These are phyloP conservation scores for Teratosphaeria destructans DNA, from an alignment of 2,329 filamentous ascomycete species.

Conservation along the genomic window DNA sequence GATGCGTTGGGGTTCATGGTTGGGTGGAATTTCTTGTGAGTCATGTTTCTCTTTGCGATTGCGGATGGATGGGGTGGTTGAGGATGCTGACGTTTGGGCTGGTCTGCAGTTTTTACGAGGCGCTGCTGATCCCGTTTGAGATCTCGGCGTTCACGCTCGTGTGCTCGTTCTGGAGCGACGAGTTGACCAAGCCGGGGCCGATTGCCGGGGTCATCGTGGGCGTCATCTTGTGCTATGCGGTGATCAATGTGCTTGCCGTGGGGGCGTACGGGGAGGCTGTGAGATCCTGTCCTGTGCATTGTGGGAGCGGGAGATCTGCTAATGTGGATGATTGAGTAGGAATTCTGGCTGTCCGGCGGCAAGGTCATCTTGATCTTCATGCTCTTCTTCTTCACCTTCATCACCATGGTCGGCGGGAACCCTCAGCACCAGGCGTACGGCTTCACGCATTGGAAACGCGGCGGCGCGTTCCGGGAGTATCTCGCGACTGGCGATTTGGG, in stretches of 20 bases:
- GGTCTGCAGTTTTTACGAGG: slow-evolving; percentile 33
- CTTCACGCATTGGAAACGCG: slow-evolving; percentile 35
- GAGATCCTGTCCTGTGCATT: background rate
- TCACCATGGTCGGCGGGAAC: slow-evolving; percentile 28
- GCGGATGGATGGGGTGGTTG: no score
- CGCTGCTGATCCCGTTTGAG: slow-evolving; percentile 43
- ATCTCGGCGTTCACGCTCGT: slow-evolving; percentile 38
- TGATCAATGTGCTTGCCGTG: slow-evolving; percentile 35
- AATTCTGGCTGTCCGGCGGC: slow-evolving; percentile 39
- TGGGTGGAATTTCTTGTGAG: slow-evolving; percentile 26
- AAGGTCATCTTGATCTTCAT: slow-evolving; percentile 33
- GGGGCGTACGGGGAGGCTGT: slow-evolving; percentile 33
- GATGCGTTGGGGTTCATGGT: slow-evolving; percentile 51
- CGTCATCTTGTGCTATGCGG: slow-evolving; percentile 26
- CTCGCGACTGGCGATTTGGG: slow-evolving; percentile 20
- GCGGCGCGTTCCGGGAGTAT: slow-evolving; percentile 23
- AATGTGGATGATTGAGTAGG: background rate
- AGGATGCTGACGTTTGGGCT: background rate
- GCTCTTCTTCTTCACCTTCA: slow-evolving; percentile 31
- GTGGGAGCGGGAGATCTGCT: slow-evolving; percentile 14
- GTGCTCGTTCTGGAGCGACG: slow-evolving; percentile 32
- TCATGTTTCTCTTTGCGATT: no score
- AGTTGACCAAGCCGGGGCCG: slow-evolving; percentile 32
- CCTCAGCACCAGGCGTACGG: slow-evolving; percentile 28
- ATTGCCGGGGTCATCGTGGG: slow-evolving; percentile 24